Evolutionary conservation across 352 stramenopile genomes (phyloP), one percentile per base, ranked within the genome.

Genomic region (Phytophthora meadii): DNA sequence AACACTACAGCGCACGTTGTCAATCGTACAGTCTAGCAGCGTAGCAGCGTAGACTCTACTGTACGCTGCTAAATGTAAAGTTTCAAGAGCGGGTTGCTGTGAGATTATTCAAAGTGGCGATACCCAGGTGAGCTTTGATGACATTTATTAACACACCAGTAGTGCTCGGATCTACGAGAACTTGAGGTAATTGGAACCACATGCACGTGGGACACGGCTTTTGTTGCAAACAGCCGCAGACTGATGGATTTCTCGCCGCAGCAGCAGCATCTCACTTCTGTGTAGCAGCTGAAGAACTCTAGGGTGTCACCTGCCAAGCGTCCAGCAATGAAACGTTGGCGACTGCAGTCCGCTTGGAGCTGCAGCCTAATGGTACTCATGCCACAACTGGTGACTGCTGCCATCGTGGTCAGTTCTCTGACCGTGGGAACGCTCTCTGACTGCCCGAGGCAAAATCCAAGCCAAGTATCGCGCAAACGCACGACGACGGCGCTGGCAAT

Each of bases 351-450:
- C 30, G 14, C 30, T 36, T 36, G 30, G 30, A 36, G 30, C 11
- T 24, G 27, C n/a, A 30, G 27, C 27, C 5, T 17, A 9, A 15
- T 14, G 22, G 39, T 25, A 14, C 10, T 51, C 10, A 34, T 10
- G 44, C 44, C 25, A 47, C 39, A 41, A 54, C 39, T 25, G 47
- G 42, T 22, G 28, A 59, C 58, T 46, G 40, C 39, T 50, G 40
- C 27, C 48, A 65, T 65, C 57, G 47, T 53, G n/a, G 27, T 52
- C 39, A 47, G 37, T 53, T 59, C 39, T 42, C 54, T 60, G 46
- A 52, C 14, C 10, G 44, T 22, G 45, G 22, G 4, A 49, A 17
- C 25, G 25, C 40, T 42, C 40, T n/a, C 19, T 47, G 19, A 19
- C 54, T 46, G 30, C 4, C 34, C 27, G 19, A 25, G 34, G 53